Base-by-base conservation (phyloP, 352 stramenopile genomes). In the Pelagophyceae sp. region DNA sequence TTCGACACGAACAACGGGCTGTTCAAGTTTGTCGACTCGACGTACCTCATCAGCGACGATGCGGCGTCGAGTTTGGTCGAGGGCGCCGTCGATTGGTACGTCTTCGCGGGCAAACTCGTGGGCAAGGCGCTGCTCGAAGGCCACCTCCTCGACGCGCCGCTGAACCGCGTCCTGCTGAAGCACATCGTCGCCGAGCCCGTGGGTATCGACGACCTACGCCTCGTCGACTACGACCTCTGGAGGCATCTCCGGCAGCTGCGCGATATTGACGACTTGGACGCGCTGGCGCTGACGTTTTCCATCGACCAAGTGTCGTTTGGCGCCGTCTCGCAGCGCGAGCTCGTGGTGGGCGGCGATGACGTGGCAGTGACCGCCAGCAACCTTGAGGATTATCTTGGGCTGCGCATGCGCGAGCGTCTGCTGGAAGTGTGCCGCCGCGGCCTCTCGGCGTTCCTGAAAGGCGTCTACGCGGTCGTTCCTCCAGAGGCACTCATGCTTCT, bases 401-500 rank as follows among this genome's bases (percentile, higher is more conserved):
- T 33, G 2, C 67, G 67, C 38, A n/a, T 51, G 31, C 87, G 94
- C 75, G 91, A 97, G 79, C 87, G 90, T 6, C 94, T 96, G 90
- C 89, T 92, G 20, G 94, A 88, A 2, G 87, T 87, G 23, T 95
- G 96, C 77, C 86, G 86, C 0, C 86, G 91, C 79, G 91, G 96
- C 76, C 92, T 96, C 69, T 87, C 95, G 72, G 85, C 87, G n/a
- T 95, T 97, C 79, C 82, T 97, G 0, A 87, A 88, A 72, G 92
- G 92, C 20, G 94, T 97, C 72, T 92, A 96, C 76, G 90, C 96
- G 74, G 75, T 97, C 5, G 90, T 97, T 58, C 90, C 91, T 11
- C 86, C 87, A 0, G 89, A 95, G 74, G 70, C 96, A 72, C 94
- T 97, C 51, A 90, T 88, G 32, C 95, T 97, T 76, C 96, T 97